Evolutionary conservation across 2,329 filamentous ascomycete species (phyloP).

Genomic region (Waltergamsia citrina): DNA sequence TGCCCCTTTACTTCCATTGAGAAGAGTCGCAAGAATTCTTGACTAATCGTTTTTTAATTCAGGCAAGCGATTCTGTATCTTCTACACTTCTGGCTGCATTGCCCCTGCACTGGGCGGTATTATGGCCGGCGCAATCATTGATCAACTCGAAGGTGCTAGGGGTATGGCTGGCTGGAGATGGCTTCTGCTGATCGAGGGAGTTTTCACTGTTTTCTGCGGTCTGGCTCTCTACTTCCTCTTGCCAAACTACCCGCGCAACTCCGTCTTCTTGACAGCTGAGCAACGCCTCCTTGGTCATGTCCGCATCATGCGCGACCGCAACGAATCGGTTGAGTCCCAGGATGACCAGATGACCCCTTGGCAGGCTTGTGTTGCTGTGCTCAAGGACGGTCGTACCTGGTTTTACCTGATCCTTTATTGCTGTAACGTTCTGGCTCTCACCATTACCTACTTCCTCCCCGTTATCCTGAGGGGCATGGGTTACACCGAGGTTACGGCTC

Average conservation of each 20-base stretch:
- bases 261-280: constrained; percentile 47
- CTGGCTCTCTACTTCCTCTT: constrained; percentile 50
- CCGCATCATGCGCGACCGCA: constrained; percentile 35
- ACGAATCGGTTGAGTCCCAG: constrained; percentile 5
- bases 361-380: constrained; percentile 18
- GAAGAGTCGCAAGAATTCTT: neutral
- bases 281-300: constrained; percentile 54
- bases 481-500: constrained; percentile 30
- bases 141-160: constrained; percentile 42
- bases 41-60: neutral
- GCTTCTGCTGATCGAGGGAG: constrained; percentile 61
- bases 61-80: constrained; percentile 44
- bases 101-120: constrained; percentile 58
- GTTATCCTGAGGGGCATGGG: constrained; percentile 38
- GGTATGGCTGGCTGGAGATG: constrained; percentile 50
- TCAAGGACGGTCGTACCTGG: constrained; percentile 36
- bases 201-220: constrained; percentile 39
- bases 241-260: constrained; percentile 57
- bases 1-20: neutral
- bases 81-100: constrained; percentile 45
- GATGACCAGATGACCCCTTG: constrained; percentile 14
- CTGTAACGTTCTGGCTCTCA: constrained; percentile 32
- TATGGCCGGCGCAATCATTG: constrained; percentile 50
- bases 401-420: constrained; percentile 39
- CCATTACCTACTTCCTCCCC: constrained; percentile 44